Evolutionary conservation across 2,329 filamentous ascomycete species (phyloP).

Genomic region (Beauveria sp.): DNA sequence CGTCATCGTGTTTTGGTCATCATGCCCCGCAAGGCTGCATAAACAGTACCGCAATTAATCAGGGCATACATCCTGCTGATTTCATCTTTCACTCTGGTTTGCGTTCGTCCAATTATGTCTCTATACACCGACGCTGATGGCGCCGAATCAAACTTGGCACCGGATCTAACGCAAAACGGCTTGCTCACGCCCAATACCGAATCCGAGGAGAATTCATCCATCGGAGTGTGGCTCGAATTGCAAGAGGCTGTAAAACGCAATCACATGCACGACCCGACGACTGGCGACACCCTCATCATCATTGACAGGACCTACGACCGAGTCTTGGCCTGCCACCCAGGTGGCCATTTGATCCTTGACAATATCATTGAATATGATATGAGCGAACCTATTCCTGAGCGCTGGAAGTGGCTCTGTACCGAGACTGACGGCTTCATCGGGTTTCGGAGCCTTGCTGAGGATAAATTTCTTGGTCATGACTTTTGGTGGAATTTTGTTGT

Average conservation of each 20-base stretch:
- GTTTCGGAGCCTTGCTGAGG: not conserved
- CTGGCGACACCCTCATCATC: not conserved
- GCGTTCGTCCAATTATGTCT: not conserved
- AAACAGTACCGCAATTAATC: not conserved
- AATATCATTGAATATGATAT: not conserved
- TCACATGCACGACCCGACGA: not conserved
- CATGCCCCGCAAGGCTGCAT: not conserved
- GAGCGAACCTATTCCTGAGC: not conserved
- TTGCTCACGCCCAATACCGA: not conserved
- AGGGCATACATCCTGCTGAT: not conserved
- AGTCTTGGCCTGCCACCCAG: not conserved
- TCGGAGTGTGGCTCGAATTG: not conserved
- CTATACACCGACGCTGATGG: not conserved
- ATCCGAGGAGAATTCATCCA: not conserved
- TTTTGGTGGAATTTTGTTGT: not conserved
- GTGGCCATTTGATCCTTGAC: not conserved
- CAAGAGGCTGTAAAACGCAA: not conserved
- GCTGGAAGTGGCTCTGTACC: conserved; percentile 2
- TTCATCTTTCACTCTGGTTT: not conserved
- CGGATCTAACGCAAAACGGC: not conserved
- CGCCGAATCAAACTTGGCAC: not conserved
- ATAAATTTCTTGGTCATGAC: not conserved
- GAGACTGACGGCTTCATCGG: not conserved
- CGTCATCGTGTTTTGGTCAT: not conserved
- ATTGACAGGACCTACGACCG: not conserved